Base-by-base conservation (phyloP, 306 rosid species). In the Lupinus albus region DNA sequence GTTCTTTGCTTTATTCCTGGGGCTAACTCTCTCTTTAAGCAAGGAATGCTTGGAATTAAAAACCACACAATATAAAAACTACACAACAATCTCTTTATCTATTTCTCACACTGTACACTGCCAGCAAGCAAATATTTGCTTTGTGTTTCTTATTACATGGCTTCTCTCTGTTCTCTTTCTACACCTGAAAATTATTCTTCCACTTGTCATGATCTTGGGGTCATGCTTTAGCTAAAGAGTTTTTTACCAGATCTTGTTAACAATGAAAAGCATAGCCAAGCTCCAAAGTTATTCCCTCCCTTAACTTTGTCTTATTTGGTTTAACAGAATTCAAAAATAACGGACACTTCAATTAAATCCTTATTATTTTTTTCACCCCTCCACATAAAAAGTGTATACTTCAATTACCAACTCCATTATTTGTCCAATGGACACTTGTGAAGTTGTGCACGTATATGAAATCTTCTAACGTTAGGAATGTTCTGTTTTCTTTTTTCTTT, bases 231-330 rank as follows among this genome's bases (percentile, higher is more conserved):
- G 73, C 48, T 85, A 90, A 87, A 76, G 87, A 72, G 79, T 84
- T 61, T 77, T 81, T 74, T 68, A 72, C 74, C 75, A 71, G 84
- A 83, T 91, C 91, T 84, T 88, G 68, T 83, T 81, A 50, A 73
- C 76, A 76, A 91, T 30, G 82, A 84, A 91, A 86, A 88, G 95
- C 87, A 81, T 81, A 82, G 88, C 87, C 93, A 87, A 87, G 71
- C 80, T 85, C 83, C 81, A 83, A 80, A 83, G 78, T 56, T 47
- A 78, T 50, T 54, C 36, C 55, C 56, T 44, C 71, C 59, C 53
- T 62, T 53, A 17, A 30, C 60, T 7, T 71, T 52, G 39, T 58
- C 38, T 55, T 52, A 42, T 72, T 77, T 51, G 38, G 52, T 39
- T 70, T 61, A 71, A 52, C 20, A 14, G 28, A 64, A 75, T 65